These are phyloP conservation scores for Colletotrichum horii DNA, from an alignment of 2,329 filamentous ascomycete genomes.

Conservation along the genomic window DNA sequence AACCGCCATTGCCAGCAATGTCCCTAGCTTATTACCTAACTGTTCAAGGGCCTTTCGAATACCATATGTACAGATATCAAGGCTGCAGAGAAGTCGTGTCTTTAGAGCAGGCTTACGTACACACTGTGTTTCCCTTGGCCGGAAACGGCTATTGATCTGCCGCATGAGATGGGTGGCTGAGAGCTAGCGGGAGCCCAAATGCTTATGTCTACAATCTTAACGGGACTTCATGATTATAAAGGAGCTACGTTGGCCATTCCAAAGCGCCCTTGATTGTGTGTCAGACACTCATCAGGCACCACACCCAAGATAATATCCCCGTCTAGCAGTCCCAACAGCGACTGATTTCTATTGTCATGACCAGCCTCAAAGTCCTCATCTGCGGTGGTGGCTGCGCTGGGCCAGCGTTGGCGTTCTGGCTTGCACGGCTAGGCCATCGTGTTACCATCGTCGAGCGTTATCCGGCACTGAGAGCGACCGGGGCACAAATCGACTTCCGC, in stretches of 20 bases:
- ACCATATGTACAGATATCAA: background rate
- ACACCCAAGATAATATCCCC: background rate
- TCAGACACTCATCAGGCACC: background rate
- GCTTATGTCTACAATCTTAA: background rate
- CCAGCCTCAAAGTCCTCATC: slow-evolving; percentile 34
- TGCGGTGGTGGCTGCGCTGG: slow-evolving; percentile 40
- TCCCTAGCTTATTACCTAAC: background rate
- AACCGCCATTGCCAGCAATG: background rate
- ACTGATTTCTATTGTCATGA: background rate
- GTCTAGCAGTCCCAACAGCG: background rate
- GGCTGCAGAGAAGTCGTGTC: background rate
- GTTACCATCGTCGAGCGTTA: slow-evolving; percentile 48
- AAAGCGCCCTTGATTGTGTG: background rate
- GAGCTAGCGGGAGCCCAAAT: background rate
- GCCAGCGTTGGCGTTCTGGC: slow-evolving; percentile 53
- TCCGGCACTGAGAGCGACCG: slow-evolving; percentile 46
- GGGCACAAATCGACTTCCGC: slow-evolving; percentile 60
- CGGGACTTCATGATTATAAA: background rate
- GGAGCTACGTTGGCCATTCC: background rate
- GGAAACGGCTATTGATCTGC: background rate
- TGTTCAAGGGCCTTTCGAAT: background rate
- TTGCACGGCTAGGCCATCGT: slow-evolving; percentile 41
- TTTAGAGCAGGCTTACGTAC: background rate
- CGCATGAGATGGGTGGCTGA: background rate
- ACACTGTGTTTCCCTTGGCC: background rate